Percentiles rank a stretch among this genome's conserved stretches.
These are phyloP conservation scores for Metarhizium humberi DNA, from an alignment of 2,329 filamentous ascomycete genomes.

Conservation along the genomic window DNA sequence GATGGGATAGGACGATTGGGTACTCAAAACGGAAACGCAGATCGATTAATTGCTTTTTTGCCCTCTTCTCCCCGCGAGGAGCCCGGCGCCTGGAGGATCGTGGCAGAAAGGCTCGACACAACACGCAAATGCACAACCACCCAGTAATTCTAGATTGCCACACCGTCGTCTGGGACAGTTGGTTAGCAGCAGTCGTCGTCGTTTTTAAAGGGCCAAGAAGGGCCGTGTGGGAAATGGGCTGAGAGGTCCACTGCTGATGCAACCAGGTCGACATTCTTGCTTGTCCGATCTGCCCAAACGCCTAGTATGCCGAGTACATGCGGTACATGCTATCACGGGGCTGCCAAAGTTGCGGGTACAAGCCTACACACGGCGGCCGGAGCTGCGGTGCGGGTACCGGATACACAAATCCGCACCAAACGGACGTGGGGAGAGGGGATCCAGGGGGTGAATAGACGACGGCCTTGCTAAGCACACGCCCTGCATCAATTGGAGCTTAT, in stretches of 20 bases:
- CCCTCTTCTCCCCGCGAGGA: too few species aligned
- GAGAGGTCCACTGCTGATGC: neutral
- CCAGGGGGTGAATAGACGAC: too few species aligned
- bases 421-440: too few species aligned
- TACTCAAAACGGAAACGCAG: neutral
- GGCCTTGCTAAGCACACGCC: too few species aligned
- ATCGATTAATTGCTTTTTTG: neutral
- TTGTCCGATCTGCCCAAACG: neutral
- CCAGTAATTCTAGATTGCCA: neutral
- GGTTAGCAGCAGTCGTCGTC: neutral
- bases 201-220: neutral
- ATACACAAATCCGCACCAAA: too few species aligned
- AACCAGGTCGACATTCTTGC: neutral
- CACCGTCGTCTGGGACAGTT: neutral
- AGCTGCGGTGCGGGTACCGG: too few species aligned
- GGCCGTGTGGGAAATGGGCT: neutral
- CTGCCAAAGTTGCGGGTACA: neutral
- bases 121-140: neutral
- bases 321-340: neutral
- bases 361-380: neutral
- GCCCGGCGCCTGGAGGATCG: neutral
- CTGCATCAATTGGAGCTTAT: too few species aligned
- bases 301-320: too few species aligned
- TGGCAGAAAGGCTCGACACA: neutral
- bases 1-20: neutral